Percentiles rank a stretch among this genome's conserved stretches.
Conservation (phyloP, 202 grass and related monocot genomes). For the Panicum hallii region DNA sequence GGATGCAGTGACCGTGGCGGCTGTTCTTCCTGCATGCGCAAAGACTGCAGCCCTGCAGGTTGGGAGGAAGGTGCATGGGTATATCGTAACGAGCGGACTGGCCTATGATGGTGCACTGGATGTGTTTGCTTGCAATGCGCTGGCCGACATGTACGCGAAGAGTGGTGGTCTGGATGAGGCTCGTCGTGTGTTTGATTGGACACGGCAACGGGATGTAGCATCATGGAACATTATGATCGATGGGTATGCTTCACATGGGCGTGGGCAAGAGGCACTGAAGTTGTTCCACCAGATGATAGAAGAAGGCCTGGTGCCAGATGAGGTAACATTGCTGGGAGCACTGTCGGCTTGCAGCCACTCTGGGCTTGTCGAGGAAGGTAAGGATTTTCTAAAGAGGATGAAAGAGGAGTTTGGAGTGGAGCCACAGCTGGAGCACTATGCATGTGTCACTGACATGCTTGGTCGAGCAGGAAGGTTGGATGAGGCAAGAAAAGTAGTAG, state of each 20-base stretch:
- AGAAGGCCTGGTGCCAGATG: conserved; percentile 71
- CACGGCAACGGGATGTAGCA: conserved; percentile 54
- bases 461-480: conserved; percentile 78
- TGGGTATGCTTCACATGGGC: conserved; percentile 76
- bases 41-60: conserved; percentile 55
- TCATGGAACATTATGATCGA: conserved; percentile 93
- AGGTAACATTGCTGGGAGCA: conserved; percentile 65
- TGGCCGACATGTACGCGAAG: conserved; percentile 76
- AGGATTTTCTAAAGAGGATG: conserved; percentile 73
- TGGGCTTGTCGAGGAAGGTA: conserved; percentile 77
- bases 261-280: conserved; percentile 60
- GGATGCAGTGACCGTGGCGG: conserved; percentile 55
- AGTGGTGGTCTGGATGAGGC: conserved; percentile 64
- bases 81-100: conserved; percentile 53
- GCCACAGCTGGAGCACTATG: conserved; percentile 78
- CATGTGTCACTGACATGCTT: conserved; percentile 90
- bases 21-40: conserved; percentile 64
- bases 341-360: conserved; percentile 84
- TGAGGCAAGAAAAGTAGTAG: conserved; percentile 63
- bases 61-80: conserved; percentile 66
- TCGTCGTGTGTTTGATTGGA: conserved; percentile 59
- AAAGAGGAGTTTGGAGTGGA: conserved; percentile 70
- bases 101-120: conserved; percentile 27
- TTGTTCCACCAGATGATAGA: conserved; percentile 66
- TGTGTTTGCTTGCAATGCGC: conserved; percentile 57